phyloP scores from a whole-genome alignment of 108 stramenopile genomes.

The Chaetoceros muelleri region DNA sequence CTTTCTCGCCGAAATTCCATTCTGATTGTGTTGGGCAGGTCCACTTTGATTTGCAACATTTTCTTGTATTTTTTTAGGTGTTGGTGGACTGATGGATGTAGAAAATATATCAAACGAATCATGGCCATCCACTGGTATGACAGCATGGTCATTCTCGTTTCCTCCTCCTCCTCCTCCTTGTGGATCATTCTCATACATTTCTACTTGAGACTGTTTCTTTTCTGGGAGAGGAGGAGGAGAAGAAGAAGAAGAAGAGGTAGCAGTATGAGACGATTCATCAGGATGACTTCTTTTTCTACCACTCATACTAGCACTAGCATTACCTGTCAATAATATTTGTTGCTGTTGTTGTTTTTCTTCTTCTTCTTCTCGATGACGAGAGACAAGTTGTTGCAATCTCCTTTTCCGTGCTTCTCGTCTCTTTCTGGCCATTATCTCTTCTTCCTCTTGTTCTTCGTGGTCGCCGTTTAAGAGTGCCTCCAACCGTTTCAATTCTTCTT shows the following conservation, averaged over 20 bases:
- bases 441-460: slow-evolving; percentile 26
- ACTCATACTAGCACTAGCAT: too few relatives aligned
- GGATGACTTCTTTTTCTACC: too few relatives aligned
- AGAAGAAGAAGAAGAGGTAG: too few relatives aligned
- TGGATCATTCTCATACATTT: background rate
- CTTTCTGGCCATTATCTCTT: slow-evolving; percentile 28
- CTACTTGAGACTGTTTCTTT: background rate
- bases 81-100: slow-evolving; percentile 17
- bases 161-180: background rate
- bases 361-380: background rate
- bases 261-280: too few relatives aligned
- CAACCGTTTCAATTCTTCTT: slow-evolving; percentile 4
- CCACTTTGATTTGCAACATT: slow-evolving; percentile 3
- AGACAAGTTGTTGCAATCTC: slow-evolving; percentile 11
- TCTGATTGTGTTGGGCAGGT: slow-evolving; percentile 4
- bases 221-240: slow-evolving; percentile 4
- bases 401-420: slow-evolving; percentile 18
- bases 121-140: slow-evolving; percentile 1
- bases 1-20: background rate
- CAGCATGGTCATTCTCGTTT: background rate
- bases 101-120: slow-evolving; percentile 41
- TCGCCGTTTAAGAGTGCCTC: too few relatives aligned
- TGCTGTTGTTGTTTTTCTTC: background rate
- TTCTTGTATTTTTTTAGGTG: slow-evolving; percentile 10
- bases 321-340: too few relatives aligned